phyloP scores from a whole-genome alignment of 805 yeast species.

The Yarrowia divulgata region DNA sequence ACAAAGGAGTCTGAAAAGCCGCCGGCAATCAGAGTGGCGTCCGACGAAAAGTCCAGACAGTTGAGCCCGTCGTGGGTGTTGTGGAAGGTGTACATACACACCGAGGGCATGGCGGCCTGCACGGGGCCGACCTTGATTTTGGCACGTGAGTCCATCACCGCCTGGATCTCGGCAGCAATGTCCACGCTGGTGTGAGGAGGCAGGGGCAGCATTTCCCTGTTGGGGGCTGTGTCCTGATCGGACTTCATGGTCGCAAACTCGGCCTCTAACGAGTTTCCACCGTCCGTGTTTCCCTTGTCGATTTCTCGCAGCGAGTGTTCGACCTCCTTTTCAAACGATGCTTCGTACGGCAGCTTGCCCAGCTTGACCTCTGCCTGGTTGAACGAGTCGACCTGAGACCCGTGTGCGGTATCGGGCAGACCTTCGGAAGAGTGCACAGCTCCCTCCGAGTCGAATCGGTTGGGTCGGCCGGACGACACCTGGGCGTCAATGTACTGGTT shows the following conservation, averaged over 20 bases:
- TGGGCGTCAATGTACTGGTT: slow-evolving; percentile 74
- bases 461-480: slow-evolving; percentile 50
- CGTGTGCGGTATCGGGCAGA: slow-evolving; percentile 46
- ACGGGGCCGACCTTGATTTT: slow-evolving; percentile 68
- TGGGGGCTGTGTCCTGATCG: slow-evolving; percentile 63
- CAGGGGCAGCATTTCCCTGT: slow-evolving; percentile 77
- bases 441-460: slow-evolving; percentile 46
- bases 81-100: slow-evolving; percentile 98
- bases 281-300: slow-evolving; percentile 55
- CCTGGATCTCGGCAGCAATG: slow-evolving; percentile 75
- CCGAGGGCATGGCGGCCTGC: slow-evolving; percentile 85
- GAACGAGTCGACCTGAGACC: slow-evolving; percentile 61
- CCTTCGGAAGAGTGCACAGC: slow-evolving; percentile 58
- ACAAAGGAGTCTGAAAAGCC: slow-evolving; percentile 94
- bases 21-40: slow-evolving; percentile 85
- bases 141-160: slow-evolving; percentile 82
- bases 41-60: slow-evolving; percentile 85
- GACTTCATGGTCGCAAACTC: slow-evolving; percentile 67
- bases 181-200: slow-evolving; percentile 85
- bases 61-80: slow-evolving; percentile 90
- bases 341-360: slow-evolving; percentile 85
- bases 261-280: slow-evolving; percentile 60
- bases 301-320: slow-evolving; percentile 81
- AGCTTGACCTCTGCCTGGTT: slow-evolving; percentile 77
- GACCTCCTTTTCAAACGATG: slow-evolving; percentile 82